These are phyloP conservation scores for Nidularia sp. DNA, from an alignment of 768 basidiomycete species.

Conservation along the genomic window DNA sequence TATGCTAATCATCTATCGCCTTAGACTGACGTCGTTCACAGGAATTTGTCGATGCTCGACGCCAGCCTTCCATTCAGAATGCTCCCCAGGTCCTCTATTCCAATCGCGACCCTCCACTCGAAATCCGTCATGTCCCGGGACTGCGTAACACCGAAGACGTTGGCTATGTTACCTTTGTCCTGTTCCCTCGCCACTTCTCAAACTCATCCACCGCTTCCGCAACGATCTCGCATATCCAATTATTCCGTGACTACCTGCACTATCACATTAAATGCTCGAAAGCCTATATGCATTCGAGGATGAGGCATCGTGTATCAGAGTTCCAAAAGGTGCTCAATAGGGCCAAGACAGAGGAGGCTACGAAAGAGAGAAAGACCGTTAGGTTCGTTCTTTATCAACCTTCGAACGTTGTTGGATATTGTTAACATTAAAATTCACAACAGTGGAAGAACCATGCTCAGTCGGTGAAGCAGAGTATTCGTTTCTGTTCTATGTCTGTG, in stretches of 20 bases:
- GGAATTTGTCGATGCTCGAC: conserved; percentile 99
- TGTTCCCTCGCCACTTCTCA: conserved; percentile 94
- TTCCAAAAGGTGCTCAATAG: conserved; percentile 96
- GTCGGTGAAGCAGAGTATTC: conserved; percentile 29
- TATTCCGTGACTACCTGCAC: conserved; percentile 98
- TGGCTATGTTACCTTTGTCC: conserved; percentile 96
- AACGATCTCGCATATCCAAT: conserved; percentile 92
- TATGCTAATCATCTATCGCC: neutral
- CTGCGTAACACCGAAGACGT: conserved; percentile 82
- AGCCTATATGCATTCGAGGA: conserved; percentile 98
- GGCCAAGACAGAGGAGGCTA: conserved; percentile 88
- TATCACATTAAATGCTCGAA: conserved; percentile 99
- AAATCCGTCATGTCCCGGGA: conserved; percentile 84
- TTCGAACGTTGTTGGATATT: neutral
- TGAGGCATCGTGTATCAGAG: conserved; percentile 90
- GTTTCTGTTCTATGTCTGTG: neutral
- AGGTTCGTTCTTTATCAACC: conserved; percentile 45
- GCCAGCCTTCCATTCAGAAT: conserved; percentile 88
- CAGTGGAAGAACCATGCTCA: conserved; percentile 56
- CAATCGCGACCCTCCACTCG: conserved; percentile 93
- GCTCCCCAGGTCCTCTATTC: conserved; percentile 97
- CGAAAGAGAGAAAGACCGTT: conserved; percentile 85
- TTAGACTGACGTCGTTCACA: conserved; percentile 21
- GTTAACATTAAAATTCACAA: conserved; percentile 1
- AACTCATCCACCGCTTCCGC: conserved; percentile 61